Evolutionary conservation across 768 basidiomycete species (phyloP).

Genomic region (Fomitopsis serialis): DNA sequence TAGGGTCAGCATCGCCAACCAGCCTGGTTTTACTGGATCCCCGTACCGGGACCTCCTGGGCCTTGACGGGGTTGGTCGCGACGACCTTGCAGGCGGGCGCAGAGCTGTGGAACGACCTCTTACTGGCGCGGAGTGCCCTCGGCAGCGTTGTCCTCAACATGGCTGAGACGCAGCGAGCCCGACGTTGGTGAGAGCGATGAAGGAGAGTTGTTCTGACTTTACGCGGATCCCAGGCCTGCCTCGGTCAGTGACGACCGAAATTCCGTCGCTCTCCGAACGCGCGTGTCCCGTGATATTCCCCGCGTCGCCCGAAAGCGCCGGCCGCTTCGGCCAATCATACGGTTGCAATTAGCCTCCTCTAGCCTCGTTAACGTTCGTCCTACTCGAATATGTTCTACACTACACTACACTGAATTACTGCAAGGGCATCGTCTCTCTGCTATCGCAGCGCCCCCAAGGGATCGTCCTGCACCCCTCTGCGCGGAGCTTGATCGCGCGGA

Average conservation of each 20-base stretch:
- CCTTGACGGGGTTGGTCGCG: constrained; percentile 70
- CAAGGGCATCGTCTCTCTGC: too few relatives aligned
- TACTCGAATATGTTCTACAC: too few relatives aligned
- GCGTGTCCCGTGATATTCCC: constrained; percentile 16
- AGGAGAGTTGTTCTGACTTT: constrained; percentile 3
- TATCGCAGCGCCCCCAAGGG: constrained; percentile 24
- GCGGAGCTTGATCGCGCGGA: constrained; percentile 16
- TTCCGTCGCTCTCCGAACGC: constrained; percentile 18
- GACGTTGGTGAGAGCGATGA: constrained; percentile 8
- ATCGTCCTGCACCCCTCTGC: constrained; percentile 17
- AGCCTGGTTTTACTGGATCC: not conserved
- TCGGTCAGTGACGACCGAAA: constrained; percentile 17
- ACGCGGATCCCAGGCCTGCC: constrained; percentile 1
- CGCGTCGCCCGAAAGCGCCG: not conserved
- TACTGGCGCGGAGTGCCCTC: constrained; percentile 43
- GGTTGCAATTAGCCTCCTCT: not conserved
- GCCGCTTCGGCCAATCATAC: not conserved
- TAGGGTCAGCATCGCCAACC: constrained; percentile 4
- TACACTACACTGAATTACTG: too few relatives aligned
- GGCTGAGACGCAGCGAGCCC: constrained; percentile 10
- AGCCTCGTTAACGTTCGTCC: too few relatives aligned
- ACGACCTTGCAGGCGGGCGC: constrained; percentile 53
- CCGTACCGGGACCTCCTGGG: constrained; percentile 72
- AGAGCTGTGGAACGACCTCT: constrained; percentile 65
- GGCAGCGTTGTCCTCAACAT: constrained; percentile 68